Base-by-base conservation (phyloP, 768 basidiomycete genomes). In the Leccinum rimulosum region DNA sequence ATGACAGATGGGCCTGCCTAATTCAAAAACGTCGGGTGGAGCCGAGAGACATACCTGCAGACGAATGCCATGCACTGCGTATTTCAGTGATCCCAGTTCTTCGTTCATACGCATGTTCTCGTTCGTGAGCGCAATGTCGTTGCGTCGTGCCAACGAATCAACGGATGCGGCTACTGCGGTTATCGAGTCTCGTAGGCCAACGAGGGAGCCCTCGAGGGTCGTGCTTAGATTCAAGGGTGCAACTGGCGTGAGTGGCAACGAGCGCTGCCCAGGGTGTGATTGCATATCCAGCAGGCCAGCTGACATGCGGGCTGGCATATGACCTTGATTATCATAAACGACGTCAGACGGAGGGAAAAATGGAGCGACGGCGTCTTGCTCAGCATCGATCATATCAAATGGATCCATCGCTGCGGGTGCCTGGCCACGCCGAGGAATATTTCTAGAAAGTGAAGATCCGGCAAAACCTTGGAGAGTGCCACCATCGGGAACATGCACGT, bases 91-190 rank as follows among this genome's bases (percentile, higher is more conserved):
- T 64, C 84, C 82, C 33, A 90, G 78, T 68, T 93, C 91, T 64
- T 93, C 91, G 48, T 83, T 85, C 59, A 87, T 73, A 61, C 89
- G 77, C 67, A 89, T 77, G 50, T 82, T 82, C 71, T 93, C 91
- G 63, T 89, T 88, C 22, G 83, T 79, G 54, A 88, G 72, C 43
- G 84, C 82, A 64, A 91, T 83, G 50, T 89, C 87, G 54, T 80
- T 83, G 25, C 85, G 76, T 50, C 87, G 77, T 17, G 80, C 84
- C 10, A 88, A 73, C 1, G 81, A 86, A 57, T 87, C 86, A 43
- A 88, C 75, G 1, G 84, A 79, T 6, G 79, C 72, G n/a, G 82
- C 79, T n/a, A 89, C 74, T 11, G 82, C 73, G 52, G 84, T 79
- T 36, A 91, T 67, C 53, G 85, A 84, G 38, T 83, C 84, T 49